Conservation (phyloP, 2,329 filamentous ascomycete species). For the Akanthomyces dipterigenus region DNA sequence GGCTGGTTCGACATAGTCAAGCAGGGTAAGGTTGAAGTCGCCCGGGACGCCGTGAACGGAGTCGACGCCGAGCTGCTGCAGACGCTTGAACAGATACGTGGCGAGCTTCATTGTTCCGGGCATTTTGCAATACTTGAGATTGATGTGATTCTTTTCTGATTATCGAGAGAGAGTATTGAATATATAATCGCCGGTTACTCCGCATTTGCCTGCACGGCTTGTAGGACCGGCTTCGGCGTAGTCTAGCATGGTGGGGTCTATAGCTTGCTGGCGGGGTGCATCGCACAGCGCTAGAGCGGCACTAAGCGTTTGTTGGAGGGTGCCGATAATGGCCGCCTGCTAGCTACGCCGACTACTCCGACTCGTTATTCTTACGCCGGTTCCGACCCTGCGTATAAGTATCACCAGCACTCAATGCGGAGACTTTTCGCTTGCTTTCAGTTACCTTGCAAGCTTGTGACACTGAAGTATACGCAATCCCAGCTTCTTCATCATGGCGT, state of each 20-base stretch:
- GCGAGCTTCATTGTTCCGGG: constrained; percentile 37
- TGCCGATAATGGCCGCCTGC: neutral
- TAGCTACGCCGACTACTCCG: constrained; percentile 10
- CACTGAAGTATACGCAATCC: neutral
- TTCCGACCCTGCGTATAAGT: constrained; percentile 4
- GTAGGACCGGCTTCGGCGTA: constrained; percentile 8
- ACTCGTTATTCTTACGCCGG: neutral
- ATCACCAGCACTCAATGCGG: neutral
- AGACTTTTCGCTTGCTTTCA: neutral
- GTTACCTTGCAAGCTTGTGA: neutral
- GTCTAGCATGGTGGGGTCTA: neutral
- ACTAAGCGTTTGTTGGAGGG: neutral
- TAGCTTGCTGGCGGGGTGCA: neutral
- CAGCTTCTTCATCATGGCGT: neutral
- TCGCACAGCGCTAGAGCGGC: neutral
- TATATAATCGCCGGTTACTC: constrained; percentile 2
- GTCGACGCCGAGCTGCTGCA: constrained; percentile 51
- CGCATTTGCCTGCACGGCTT: neutral
- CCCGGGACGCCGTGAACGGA: constrained; percentile 47
- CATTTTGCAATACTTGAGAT: neutral
- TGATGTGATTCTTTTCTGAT: neutral
- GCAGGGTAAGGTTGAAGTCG: constrained; percentile 32
- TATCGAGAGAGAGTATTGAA: neutral
- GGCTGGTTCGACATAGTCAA: constrained; percentile 30
- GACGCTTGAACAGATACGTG: constrained; percentile 54